Evolutionary conservation across 768 basidiomycete genomes (phyloP).

Genomic region (Pulveroboletus ravenelii): DNA sequence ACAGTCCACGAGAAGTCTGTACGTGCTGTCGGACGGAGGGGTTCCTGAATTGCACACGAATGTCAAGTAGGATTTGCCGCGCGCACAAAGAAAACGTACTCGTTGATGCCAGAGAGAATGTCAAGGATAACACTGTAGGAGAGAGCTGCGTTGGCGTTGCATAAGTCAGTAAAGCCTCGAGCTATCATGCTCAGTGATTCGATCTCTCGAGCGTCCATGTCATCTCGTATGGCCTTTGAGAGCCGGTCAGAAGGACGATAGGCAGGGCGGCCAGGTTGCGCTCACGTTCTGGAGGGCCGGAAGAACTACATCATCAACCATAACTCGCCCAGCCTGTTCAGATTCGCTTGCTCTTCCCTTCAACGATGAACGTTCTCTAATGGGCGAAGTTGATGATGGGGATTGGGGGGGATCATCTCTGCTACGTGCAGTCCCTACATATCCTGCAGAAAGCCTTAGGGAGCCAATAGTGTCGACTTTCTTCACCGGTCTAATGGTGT

Average conservation of each 20-base stretch:
- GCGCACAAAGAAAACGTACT: conserved; percentile 48
- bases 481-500: conserved; percentile 92
- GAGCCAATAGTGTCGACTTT: conserved; percentile 81
- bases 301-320: conserved; percentile 82
- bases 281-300: conserved; percentile 73
- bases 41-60: conserved; percentile 48
- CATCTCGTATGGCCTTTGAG: conserved; percentile 63
- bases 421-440: conserved; percentile 63
- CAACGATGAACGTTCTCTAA: conserved; percentile 36
- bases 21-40: conserved; percentile 75
- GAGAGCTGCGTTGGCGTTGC: conserved; percentile 75
- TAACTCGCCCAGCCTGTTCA: conserved; percentile 56
- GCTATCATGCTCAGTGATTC: conserved; percentile 87
- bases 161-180: conserved; percentile 84
- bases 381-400: conserved; percentile 44
- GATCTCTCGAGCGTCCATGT: conserved; percentile 84
- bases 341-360: conserved; percentile 52
- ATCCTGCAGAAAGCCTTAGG: conserved; percentile 72
- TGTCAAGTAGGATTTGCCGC: conserved; percentile 2
- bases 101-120: conserved; percentile 84
- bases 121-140: conserved; percentile 88
- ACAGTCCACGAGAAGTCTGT: conserved; percentile 72
- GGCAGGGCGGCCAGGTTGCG: background rate
- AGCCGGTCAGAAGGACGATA: conserved; percentile 2
- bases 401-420: conserved; percentile 46